Evolutionary conservation across 305 asterid species (phyloP).

Genomic region (Euphrasia arctica): DNA sequence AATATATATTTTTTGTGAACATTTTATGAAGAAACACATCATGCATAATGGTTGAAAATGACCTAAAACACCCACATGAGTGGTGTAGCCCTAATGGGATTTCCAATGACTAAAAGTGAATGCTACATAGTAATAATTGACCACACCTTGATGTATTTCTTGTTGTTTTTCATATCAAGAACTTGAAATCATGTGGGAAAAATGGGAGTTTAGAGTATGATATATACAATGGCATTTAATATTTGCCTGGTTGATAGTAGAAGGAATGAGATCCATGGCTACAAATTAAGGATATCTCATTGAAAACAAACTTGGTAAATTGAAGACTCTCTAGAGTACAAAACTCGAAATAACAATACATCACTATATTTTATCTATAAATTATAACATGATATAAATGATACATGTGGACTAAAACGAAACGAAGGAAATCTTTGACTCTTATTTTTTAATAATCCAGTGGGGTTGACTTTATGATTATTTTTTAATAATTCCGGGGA

Average conservation of each 20-base stretch:
- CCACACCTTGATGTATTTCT: constrained; percentile 21
- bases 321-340: too few relatives aligned
- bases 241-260: constrained; percentile 23
- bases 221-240: constrained; percentile 5
- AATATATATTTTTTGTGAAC: background rate
- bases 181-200: constrained; percentile 10
- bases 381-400: too few relatives aligned
- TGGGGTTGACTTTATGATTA: constrained; percentile 38
- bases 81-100: constrained; percentile 21
- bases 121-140: constrained; percentile 21
- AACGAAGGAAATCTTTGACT: constrained; percentile 18
- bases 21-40: constrained; percentile 1
- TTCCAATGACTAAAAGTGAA: constrained; percentile 20
- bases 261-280: constrained; percentile 4
- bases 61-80: constrained; percentile 49
- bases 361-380: too few relatives aligned
- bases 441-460: constrained; percentile 7
- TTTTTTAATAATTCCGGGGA: constrained; percentile 20
- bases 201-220: constrained; percentile 1
- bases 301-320: background rate
- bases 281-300: background rate
- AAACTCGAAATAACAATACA: too few relatives aligned
- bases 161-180: background rate
- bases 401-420: too few relatives aligned
- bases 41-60: constrained; percentile 34